Evolutionary conservation across 768 basidiomycete genomes (phyloP), one percentile per base, ranked within the genome.

Genomic region (Rossbeevera mucosa): DNA sequence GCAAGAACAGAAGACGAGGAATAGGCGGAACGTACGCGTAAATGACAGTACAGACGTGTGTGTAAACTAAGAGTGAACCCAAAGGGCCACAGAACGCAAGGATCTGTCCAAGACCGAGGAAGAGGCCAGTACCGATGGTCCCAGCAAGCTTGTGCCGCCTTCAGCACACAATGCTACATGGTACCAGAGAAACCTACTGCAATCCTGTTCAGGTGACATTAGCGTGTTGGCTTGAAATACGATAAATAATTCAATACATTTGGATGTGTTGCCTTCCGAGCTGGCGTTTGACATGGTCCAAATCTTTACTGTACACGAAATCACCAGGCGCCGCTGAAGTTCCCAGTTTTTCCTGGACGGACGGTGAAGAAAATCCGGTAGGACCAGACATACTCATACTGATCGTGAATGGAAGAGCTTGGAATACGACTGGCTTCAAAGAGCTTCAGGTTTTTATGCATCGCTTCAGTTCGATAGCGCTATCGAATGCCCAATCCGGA

Each of bases 111-210:
- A 69, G 57, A 8, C 68, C 68, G 7, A 66, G 47, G 52, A 69
- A 69, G 16, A 69, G 60, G 11, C 68, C 68, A 0, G 68, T 67
- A 14, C 68, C 66, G 21, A 69, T 63, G 3, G 56, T 60, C 21
- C 68, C 66, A 13, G 64, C 66, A 51, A 69, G 56, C 63, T 64
- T 44, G 46, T 44, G 22, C 28, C 14, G 25, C 11, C 14, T 7
- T 62, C 36, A 59, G 42, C 29, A 4, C 21, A 28, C 13, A 12
- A 25, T 28, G 0, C 7, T 7, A 38, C 3, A 16, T 18, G 18
- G 9, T 13, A 50, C 21, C 16, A 51, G 14, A 53, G 24, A 6
- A 21, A 52, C 63, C 20, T 48, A 64, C 62, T 7, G 59, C 48
- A 47, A 64, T 59, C 59, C 62, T 64, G 14, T 46, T 49, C 18